Percentiles rank a stretch among this genome's conserved stretches.
phyloP scores from a whole-genome alignment of 139 green algal species.

The Edaphochlamys debaryana region DNA sequence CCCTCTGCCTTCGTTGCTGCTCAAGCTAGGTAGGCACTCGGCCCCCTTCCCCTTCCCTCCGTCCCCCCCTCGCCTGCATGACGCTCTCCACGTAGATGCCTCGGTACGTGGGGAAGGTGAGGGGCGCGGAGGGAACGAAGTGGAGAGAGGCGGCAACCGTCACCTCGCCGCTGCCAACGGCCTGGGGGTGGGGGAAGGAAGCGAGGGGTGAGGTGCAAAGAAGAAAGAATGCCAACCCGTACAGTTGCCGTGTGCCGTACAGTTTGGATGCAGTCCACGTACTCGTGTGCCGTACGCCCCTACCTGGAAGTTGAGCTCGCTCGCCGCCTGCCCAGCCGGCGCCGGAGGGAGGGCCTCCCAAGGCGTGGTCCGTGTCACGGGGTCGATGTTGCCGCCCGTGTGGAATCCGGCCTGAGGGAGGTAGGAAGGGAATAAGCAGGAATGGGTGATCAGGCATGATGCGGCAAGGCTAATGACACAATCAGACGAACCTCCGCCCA shows the following conservation, averaged over 20 bases:
- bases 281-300: no score
- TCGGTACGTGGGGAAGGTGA: conserved; percentile 68
- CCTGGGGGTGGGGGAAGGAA: not conserved
- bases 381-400: not conserved
- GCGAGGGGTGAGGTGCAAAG: no score
- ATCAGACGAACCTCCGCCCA: not conserved
- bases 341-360: not conserved
- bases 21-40: no score
- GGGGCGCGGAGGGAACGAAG: conserved; percentile 63
- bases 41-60: no score
- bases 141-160: conserved; percentile 55
- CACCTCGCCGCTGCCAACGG: conserved; percentile 45
- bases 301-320: not conserved
- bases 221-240: no score
- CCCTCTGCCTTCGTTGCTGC: no score
- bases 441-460: not conserved
- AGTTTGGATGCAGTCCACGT: not conserved
- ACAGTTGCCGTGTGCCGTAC: no score
- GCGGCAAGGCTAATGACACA: not conserved
- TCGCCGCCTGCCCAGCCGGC: no score
- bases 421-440: no score
- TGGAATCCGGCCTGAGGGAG: not conserved
- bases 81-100: conserved; percentile 65
- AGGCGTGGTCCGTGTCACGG: not conserved
- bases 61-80: conserved; percentile 31